Evolutionary conservation across 176 grass and related monocot species (phyloP), one percentile per base, ranked within the genome.

Genomic region (Bromus sterilis): DNA sequence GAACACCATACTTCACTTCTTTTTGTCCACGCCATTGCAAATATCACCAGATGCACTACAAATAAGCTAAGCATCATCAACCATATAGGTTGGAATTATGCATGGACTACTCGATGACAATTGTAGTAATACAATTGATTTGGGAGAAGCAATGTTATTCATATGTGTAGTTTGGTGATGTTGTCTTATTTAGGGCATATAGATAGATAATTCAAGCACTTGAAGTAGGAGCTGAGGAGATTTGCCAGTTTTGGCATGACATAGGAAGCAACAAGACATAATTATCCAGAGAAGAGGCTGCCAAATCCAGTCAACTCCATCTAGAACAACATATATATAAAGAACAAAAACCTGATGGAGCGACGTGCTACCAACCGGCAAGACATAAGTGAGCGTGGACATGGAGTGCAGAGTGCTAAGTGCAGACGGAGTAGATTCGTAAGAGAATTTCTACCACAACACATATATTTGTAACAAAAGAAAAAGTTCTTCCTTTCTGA

Each of bases 291-390:
- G 48, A 67, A 23, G 35, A 86, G 18, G 34, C 39, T 15, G 73
- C 24, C 66, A 59, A 14, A 39, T 39, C 66, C 82, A 41, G 53
- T 78, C 36, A 23, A 13, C 39, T 75, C 36, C 18, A 63, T 82
- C 30, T 66, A 43, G 75, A 35, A 43, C 28, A n/a, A n/a, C n/a
- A n/a, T 29, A 40, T 21, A 80, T 9, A 53, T 53, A 84, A 59
- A 84, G 51, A 61, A 69, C 44, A 80, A 86, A 59, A 83, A 6
- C 49, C 56, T 74, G 83, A 73, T 72, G 41, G 23, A 59, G 49
- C 46, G 75, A 83, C 75, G 71, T 51, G 39, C 33, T 77, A 72
- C 57, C 29, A 80, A 57, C 82, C 61, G 41, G 43, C 28, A 64
- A n/a, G 48, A 61, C 56, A 72, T 44, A n/a, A 41, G 28, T 36